Conservation (phyloP, 1,284 basidiomycete genomes). For the Heterobasidion annosum region DNA sequence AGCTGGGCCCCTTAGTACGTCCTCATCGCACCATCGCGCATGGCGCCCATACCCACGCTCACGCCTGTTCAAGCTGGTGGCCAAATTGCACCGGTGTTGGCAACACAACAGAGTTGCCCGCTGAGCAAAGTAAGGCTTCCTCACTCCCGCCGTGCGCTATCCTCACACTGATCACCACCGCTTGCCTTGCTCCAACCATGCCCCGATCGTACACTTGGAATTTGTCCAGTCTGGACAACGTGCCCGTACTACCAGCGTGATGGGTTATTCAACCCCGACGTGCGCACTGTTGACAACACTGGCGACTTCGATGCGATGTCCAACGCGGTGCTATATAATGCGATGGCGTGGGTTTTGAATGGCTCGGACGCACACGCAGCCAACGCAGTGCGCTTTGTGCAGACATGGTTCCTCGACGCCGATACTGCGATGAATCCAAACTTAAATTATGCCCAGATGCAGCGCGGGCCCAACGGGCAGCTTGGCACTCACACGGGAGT, state of each 20-base stretch:
- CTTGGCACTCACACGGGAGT: conserved; percentile 51
- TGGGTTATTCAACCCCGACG: conserved; percentile 56
- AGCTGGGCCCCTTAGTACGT: conserved; percentile 50
- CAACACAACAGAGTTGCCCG: conserved; percentile 34
- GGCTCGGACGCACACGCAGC: conserved; percentile 27
- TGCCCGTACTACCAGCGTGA: conserved; percentile 26
- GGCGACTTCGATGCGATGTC: conserved; percentile 43
- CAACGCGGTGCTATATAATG: conserved; percentile 54
- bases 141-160: background rate
- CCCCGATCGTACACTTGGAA: too few species aligned
- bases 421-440: conserved; percentile 61
- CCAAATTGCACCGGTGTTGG: conserved; percentile 37
- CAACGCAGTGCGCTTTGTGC: conserved; percentile 36
- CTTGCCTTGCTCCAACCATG: too few species aligned
- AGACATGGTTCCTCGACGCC: conserved; percentile 51
- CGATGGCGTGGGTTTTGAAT: conserved; percentile 44
- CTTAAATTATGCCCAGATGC: conserved; percentile 56
- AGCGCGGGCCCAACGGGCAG: conserved; percentile 48
- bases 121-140: conserved; percentile 29
- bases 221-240: conserved; percentile 37
- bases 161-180: too few species aligned
- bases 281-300: conserved; percentile 40
- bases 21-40: background rate
- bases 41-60: background rate
- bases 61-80: conserved; percentile 36